A percentile compares a stretch with the other conserved stretches of the same genome.
These are phyloP conservation scores for Claviceps arundinis DNA, from an alignment of 2,329 filamentous ascomycete genomes.

Conservation along the genomic window DNA sequence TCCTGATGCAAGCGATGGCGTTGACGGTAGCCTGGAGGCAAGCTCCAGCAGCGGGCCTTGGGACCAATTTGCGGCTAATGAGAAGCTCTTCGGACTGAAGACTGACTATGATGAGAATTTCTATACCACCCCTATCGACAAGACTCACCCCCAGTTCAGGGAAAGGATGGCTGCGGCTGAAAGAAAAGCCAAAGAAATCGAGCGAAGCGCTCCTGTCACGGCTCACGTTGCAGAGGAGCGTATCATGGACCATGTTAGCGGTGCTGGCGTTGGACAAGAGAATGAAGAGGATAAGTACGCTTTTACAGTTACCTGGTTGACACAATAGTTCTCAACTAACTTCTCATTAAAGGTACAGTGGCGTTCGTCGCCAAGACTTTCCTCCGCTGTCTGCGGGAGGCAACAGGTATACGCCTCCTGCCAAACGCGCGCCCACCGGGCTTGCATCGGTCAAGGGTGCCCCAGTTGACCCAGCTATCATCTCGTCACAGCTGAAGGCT, in stretches of 20 bases:
- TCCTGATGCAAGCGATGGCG: conserved; percentile 45
- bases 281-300: conserved; percentile 86
- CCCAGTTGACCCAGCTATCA: conserved; percentile 78
- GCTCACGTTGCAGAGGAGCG: conserved; percentile 85
- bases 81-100: conserved; percentile 72
- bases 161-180: conserved; percentile 68
- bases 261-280: conserved; percentile 49
- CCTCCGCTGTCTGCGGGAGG: conserved; percentile 44
- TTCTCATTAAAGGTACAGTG: conserved; percentile 57
- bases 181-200: conserved; percentile 79
- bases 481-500: conserved; percentile 63
- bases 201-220: conserved; percentile 59
- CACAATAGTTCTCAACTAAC: conserved; percentile 8
- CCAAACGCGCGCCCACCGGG: conserved; percentile 63
- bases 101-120: conserved; percentile 89
- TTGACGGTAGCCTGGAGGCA: conserved; percentile 61
- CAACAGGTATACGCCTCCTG: conserved; percentile 82
- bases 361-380: conserved; percentile 67
- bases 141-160: conserved; percentile 67
- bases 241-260: conserved; percentile 53
- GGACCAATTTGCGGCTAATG: conserved; percentile 92
- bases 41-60: conserved; percentile 41
- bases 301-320: background rate
- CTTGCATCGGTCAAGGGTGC: conserved; percentile 62
- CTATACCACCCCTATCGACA: conserved; percentile 87